phyloP scores from a whole-genome alignment of 768 basidiomycete species.

The Rhizopogon salebrosus region DNA sequence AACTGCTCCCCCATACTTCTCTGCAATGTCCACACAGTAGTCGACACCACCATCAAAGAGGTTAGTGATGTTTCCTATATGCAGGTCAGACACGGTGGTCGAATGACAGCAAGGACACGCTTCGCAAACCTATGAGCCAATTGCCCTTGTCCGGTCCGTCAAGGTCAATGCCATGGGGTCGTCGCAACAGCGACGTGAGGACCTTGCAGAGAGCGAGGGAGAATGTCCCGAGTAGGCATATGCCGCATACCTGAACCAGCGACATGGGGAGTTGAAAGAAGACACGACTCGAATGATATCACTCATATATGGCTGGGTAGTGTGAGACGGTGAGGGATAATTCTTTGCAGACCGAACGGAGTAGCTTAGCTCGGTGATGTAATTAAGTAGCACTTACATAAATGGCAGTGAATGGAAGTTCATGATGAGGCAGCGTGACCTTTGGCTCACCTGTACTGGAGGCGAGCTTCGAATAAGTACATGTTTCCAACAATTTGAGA shows the following conservation, averaged over 20 bases:
- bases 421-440: too few relatives aligned
- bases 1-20: constrained; percentile 37
- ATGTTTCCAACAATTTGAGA: too few relatives aligned
- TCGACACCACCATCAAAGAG: constrained; percentile 32
- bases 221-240: neutral
- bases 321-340: too few relatives aligned
- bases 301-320: too few relatives aligned
- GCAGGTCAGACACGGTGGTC: neutral
- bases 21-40: constrained; percentile 25
- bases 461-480: too few relatives aligned
- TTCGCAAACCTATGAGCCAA: neutral
- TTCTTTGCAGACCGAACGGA: too few relatives aligned
- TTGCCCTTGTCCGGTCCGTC: neutral
- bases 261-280: neutral
- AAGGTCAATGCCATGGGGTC: neutral
- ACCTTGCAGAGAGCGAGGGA: neutral
- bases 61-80: constrained; percentile 29
- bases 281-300: too few relatives aligned
- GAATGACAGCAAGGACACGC: neutral
- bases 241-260: neutral
- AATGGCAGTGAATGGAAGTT: too few relatives aligned
- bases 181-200: neutral
- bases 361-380: too few relatives aligned
- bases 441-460: too few relatives aligned
- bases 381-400: too few relatives aligned